Percentiles rank a stretch among this genome's conserved stretches.
phyloP scores from a whole-genome alignment of 768 basidiomycete species.

The Boletus sp. region DNA sequence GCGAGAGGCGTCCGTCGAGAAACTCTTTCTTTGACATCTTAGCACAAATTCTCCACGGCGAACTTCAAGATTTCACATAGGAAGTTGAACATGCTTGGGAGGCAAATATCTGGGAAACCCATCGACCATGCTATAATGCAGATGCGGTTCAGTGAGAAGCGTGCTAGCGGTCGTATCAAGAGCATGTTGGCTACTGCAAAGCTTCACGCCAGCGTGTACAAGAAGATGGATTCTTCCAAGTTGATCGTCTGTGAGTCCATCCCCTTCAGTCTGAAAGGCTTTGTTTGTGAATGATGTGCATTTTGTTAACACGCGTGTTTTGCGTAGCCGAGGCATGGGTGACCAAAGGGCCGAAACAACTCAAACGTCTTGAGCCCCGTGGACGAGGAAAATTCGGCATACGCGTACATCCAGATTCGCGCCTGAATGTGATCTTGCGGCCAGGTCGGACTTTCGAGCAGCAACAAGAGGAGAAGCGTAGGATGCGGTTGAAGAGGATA shows the following conservation, averaged over 20 bases:
- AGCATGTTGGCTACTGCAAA: slow-evolving; percentile 86
- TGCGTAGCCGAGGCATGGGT: slow-evolving; percentile 89
- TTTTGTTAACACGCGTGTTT: slow-evolving; percentile 4
- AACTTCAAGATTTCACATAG: slow-evolving; percentile 92
- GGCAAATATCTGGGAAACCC: slow-evolving; percentile 86
- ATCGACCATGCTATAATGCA: slow-evolving; percentile 95
- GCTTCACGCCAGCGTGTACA: slow-evolving; percentile 77
- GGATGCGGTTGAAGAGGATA: slow-evolving; percentile 69
- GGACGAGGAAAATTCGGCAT: slow-evolving; percentile 82
- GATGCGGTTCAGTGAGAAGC: slow-evolving; percentile 95
- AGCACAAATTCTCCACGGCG: slow-evolving; percentile 94
- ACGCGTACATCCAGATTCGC: slow-evolving; percentile 71
- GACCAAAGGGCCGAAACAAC: slow-evolving; percentile 67
- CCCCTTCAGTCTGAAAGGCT: not conserved
- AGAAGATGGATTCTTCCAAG: slow-evolving; percentile 66
- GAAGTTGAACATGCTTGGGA: slow-evolving; percentile 86
- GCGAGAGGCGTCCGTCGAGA: slow-evolving; percentile 3
- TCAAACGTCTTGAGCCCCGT: slow-evolving; percentile 73
- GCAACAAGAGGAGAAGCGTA: slow-evolving; percentile 57
- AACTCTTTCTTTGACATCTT: slow-evolving; percentile 3
- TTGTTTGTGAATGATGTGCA: not conserved
- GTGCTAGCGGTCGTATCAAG: slow-evolving; percentile 81
- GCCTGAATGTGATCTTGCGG: slow-evolving; percentile 71
- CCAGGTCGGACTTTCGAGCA: slow-evolving; percentile 80
- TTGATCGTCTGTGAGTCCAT: slow-evolving; percentile 75